Conservation (phyloP, 768 basidiomycete species). For the Boletus pseudo-olivaceus region DNA sequence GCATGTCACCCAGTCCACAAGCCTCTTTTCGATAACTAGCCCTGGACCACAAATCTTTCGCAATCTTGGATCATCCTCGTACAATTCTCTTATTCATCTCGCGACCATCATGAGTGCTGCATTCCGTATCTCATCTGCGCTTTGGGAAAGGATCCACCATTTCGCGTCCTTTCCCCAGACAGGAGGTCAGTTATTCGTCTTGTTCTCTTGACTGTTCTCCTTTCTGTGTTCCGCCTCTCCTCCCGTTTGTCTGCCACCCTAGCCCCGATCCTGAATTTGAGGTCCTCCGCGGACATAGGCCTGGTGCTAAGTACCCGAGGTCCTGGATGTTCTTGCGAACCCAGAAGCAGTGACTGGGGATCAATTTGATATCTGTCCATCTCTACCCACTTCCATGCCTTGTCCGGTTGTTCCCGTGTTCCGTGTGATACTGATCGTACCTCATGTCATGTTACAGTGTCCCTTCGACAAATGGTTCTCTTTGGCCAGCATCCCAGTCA, state of each 20-base stretch:
- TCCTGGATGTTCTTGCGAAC: neutral
- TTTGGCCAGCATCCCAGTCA: conserved; percentile 19
- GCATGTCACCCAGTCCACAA: conserved; percentile 15
- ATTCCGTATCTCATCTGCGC: conserved; percentile 70
- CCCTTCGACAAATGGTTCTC: conserved; percentile 17
- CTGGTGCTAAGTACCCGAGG: neutral
- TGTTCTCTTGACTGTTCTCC: neutral
- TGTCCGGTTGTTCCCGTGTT: neutral
- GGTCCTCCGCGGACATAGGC: neutral
- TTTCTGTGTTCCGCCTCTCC: neutral
- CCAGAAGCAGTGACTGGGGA: neutral
- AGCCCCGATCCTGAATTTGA: neutral
- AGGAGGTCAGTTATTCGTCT: conserved; percentile 54
- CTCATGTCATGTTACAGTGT: conserved; percentile 3
- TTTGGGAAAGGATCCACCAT: conserved; percentile 90
- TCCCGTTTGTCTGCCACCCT: neutral
- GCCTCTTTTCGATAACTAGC: conserved; percentile 12
- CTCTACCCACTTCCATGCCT: neutral
- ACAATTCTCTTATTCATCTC: neutral
- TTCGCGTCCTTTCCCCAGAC: conserved; percentile 93
- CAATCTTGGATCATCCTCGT: neutral
- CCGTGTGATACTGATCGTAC: conserved; percentile 5
- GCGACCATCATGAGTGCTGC: conserved; percentile 33
- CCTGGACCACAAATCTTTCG: neutral
- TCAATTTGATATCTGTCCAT: neutral